A percentile compares a stretch with the other conserved stretches of the same genome.
Evolutionary conservation across 2,329 filamentous ascomycete genomes (phyloP).

Genomic region (Penicillium janthinellum): DNA sequence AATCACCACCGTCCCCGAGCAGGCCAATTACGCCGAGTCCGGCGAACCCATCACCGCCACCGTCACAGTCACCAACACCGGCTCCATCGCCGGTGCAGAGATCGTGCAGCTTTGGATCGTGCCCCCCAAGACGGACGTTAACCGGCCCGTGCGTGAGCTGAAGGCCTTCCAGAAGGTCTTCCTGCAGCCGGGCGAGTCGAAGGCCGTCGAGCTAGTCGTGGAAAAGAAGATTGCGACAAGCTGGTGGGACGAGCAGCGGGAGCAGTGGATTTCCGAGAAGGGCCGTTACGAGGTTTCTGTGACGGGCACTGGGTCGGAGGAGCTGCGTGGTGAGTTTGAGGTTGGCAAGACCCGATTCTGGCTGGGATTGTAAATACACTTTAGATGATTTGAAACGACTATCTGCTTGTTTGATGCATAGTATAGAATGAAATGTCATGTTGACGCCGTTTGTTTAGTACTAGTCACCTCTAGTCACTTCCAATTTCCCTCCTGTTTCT

Average conservation of each 20-base stretch:
- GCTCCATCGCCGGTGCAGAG: conserved; percentile 55
- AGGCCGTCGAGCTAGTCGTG: conserved; percentile 58
- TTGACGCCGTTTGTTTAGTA: neutral
- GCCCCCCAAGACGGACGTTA: conserved; percentile 52
- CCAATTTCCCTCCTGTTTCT: too few species aligned
- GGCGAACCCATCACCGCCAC: conserved; percentile 52
- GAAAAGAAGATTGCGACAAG: conserved; percentile 66
- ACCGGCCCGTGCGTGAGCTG: conserved; percentile 62
- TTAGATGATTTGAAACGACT: neutral
- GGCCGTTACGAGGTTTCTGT: conserved; percentile 67
- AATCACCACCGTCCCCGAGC: conserved; percentile 30
- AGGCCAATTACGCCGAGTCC: conserved; percentile 42
- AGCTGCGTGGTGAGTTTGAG: conserved; percentile 56
- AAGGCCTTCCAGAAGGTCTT: conserved; percentile 68
- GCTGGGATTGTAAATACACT: conserved; percentile 57
- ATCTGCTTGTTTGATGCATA: neutral
- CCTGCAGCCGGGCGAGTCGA: conserved; percentile 61
- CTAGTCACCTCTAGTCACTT: too few species aligned
- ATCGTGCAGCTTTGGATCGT: conserved; percentile 59
- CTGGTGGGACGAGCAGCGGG: conserved; percentile 70
- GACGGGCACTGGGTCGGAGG: conserved; percentile 56
- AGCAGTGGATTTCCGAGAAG: conserved; percentile 67
- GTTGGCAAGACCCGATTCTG: conserved; percentile 67
- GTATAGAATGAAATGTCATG: neutral
- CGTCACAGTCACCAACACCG: conserved; percentile 56